These are phyloP conservation scores for Astrocystis sublimbata DNA, from an alignment of 495 filamentous ascomycete genomes.

Conservation along the genomic window DNA sequence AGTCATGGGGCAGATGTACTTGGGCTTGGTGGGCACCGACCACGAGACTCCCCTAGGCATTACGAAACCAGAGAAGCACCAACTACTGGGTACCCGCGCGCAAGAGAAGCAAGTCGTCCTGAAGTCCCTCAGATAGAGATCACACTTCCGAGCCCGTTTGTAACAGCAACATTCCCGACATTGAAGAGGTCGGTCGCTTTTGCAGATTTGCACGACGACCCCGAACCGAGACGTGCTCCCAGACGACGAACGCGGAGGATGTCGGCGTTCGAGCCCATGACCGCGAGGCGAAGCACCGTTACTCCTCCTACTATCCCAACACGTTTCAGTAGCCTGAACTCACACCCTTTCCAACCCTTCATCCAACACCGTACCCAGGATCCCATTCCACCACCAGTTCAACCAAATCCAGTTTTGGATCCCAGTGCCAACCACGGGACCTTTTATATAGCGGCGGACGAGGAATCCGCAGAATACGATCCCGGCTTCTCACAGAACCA, in stretches of 20 bases:
- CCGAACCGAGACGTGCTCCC: not conserved
- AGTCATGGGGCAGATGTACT: not conserved
- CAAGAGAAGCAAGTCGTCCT: constrained; percentile 18
- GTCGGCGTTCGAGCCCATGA: not conserved
- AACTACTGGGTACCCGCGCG: constrained; percentile 3
- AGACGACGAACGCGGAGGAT: not conserved
- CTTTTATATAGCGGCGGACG: not conserved
- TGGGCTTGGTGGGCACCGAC: not conserved
- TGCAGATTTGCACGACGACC: not conserved
- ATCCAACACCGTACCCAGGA: not conserved
- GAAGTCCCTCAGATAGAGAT: constrained; percentile 17
- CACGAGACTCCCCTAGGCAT: not conserved
- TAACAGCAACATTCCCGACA: not conserved
- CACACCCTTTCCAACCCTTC: too few relatives aligned
- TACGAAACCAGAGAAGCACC: not conserved
- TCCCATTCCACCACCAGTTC: not conserved
- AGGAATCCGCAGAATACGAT: not conserved
- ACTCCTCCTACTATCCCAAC: constrained; percentile 1
- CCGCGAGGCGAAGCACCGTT: not conserved
- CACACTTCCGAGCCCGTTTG: not conserved
- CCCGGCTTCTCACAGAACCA: not conserved
- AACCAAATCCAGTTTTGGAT: not conserved
- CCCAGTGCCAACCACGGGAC: not conserved
- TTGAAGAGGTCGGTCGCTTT: not conserved
- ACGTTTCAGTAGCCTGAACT: constrained; percentile 2